Base-by-base conservation (phyloP, 75 land plant species). In the Cryptomeria japonica region DNA sequence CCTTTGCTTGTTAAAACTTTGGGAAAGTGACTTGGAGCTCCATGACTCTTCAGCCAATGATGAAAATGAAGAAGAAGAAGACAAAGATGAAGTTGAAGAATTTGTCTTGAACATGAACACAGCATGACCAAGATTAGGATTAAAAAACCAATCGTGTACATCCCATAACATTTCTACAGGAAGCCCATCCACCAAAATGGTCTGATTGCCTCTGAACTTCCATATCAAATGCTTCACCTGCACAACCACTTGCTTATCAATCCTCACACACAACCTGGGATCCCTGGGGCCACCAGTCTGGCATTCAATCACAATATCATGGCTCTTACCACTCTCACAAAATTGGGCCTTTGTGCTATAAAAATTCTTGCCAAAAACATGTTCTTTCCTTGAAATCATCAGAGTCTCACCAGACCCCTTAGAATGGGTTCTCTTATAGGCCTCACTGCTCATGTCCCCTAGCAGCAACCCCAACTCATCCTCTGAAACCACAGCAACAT, bases 141-240 rank as follows among this genome's bases (percentile, higher is more conserved):
- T 92, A 88, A 92, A 95, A 80, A 95, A 88, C 99, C 99, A 97
- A 73, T 93, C 95, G 86, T 96, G 96, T 53, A 97, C 96, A 88
- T 97, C 99, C 99, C 99, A 97, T 88, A 97, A 89, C 88, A 97
- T 87, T 87, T 97, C 96, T 84, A 97, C 94, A 61, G 96, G 91
- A 87, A 91, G 87, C 3, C 96, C 96, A 87, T 96, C 96, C 22
- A 96, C 91, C 77, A 95, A 87, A 47, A 96, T 92, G 1, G 93
- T 96, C 90, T 97, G 96, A 73, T 95, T 96, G 8, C 97, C 99
- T 80, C 98, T 88, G 87, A 96, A 97, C 38, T 96, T 96, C 99
- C 96, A 97, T 72, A 89, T 91, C 86, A 97, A 73, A 10, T 92
- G 93, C 93, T 93, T 94, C 86, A 96, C 96, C 18, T 94, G 91